These are phyloP conservation scores for Monosporozyma servazzii DNA, from an alignment of 805 yeast genomes.

Conservation along the genomic window DNA sequence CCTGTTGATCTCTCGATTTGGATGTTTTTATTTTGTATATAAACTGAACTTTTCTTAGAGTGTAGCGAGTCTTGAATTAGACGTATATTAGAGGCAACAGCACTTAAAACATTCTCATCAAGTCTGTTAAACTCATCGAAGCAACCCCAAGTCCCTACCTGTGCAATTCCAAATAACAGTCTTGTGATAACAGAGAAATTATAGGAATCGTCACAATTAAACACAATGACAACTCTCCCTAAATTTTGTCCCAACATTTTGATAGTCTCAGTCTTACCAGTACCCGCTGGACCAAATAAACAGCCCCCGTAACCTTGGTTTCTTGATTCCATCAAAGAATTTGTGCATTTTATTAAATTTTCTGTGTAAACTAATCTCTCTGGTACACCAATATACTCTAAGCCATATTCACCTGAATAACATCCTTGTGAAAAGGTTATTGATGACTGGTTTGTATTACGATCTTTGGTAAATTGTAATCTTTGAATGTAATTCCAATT, in stretches of 20 bases:
- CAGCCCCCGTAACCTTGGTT: constrained; percentile 72
- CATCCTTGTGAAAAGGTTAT: constrained; percentile 46
- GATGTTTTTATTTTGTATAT: constrained; percentile 36
- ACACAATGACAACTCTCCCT: constrained; percentile 76
- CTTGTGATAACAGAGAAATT: constrained; percentile 74
- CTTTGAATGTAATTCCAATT: constrained; percentile 47
- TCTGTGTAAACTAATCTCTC: constrained; percentile 73
- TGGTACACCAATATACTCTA: constrained; percentile 70
- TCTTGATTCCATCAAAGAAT: constrained; percentile 42
- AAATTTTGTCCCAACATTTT: constrained; percentile 74
- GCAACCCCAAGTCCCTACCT: constrained; percentile 89
- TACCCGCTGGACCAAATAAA: constrained; percentile 93
- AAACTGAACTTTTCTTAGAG: constrained; percentile 17
- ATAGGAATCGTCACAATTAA: constrained; percentile 85
- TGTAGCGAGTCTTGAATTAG: constrained; percentile 50
- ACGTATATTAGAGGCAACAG: constrained; percentile 75
- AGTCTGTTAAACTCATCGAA: constrained; percentile 91
- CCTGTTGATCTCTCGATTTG: constrained; percentile 46
- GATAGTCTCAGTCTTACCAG: constrained; percentile 89
- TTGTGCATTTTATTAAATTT: constrained; percentile 52
- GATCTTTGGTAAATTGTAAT: constrained; percentile 32
- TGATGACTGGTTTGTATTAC: constrained; percentile 20
- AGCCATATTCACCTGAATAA: constrained; percentile 53
- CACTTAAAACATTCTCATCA: constrained; percentile 61
- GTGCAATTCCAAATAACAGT: constrained; percentile 66